Evolutionary conservation across 1,139 yeast species (phyloP), one percentile per base, ranked within the genome.

Genomic region (Kodamaea ohmeri): DNA sequence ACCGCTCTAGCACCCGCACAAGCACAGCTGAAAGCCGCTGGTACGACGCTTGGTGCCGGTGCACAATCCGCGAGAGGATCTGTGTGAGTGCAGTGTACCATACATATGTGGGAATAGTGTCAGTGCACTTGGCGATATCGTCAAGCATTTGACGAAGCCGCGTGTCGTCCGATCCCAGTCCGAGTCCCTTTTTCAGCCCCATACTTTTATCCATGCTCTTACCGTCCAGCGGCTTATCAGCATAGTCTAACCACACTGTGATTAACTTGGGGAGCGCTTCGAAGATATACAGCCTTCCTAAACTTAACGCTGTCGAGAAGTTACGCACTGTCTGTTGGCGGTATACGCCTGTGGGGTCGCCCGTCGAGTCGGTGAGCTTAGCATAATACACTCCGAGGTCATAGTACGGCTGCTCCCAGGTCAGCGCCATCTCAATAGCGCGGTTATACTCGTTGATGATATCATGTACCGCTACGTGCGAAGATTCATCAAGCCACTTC

Each of bases 71-170:
- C 1, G 97, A 88, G 11, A 92, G 62, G 26, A 94, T 62, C 57
- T 92, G 97, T 0, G 97, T 86, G 20, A 92, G 67, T 0, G 90
- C 95, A 1, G 92, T 74, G 55, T 86, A 90, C 84, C 96, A 87
- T 34, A 80, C 80, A 49, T 75, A 77, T 2, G 66, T 71, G 1
- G 88, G 86, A 19, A 83, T 71, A 11, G 61, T 65, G 12, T 60
- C 58, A 3, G 71, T 55, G 17, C 76, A 68, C 12, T 65, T 65
- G 22, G 67, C 66, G 18, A 87, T 69, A 37, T 81, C 81, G 15
- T 71, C 67, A 2, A 80, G 69, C 13, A 83, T 76, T 26, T 64
- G 63, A 1, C 63, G 60, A 29, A 76, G 58, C 37, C 67, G 68
- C 33, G 70, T 64, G 39, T 65, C 51, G n/a, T n/a, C n/a, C n/a